Evolutionary conservation across 345 rosid genomes (phyloP), one percentile per base, ranked within the genome.

Genomic region (Syzygium grande): DNA sequence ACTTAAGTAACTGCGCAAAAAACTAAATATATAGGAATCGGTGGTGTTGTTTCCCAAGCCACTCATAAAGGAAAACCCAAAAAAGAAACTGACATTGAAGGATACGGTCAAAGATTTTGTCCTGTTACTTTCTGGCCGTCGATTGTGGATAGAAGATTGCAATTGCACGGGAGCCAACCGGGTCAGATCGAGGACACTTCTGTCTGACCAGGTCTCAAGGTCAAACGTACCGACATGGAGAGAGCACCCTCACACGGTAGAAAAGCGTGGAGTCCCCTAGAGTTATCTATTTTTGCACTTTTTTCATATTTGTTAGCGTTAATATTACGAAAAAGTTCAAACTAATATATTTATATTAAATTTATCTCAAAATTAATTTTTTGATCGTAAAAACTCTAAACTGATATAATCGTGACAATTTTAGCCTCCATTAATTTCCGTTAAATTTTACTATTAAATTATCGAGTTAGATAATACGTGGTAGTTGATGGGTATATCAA

Each of bases 341-440:
- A 43, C 1, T 43, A 41, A 41, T 6, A 41, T 1, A 41, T 41
- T 41, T 41, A 1, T 5, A 5, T 4, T 41, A 43, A 1, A 43
- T 43, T 43, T 6, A 43, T 6, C 7, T 43, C 1, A 1, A 43
- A 43, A 43, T 43, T 43, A 43, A 43, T 43, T 43, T 43, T 43
- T 43, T 43, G 7, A 43, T 5, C 7, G 6, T 4, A 43, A 43
- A 43, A 43, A 43, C 46, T 43, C 46, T 1, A 43, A 43, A 43
- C 1, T 1, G 7, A 1, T 6, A 43, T 43, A 43, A 43, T 7
- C 46, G 46, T 43, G 46, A 6, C 1, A 43, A 43, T 43, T 43
- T 5, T 43, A 43, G 1, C 7, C 7, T 43, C 7, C 1, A 1
- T 43, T 43, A 43, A 1, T 43, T 43, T 43, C 1, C 7, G 7